Conservation (phyloP, 805 yeast species). For the Priceomyces haplophilus region DNA sequence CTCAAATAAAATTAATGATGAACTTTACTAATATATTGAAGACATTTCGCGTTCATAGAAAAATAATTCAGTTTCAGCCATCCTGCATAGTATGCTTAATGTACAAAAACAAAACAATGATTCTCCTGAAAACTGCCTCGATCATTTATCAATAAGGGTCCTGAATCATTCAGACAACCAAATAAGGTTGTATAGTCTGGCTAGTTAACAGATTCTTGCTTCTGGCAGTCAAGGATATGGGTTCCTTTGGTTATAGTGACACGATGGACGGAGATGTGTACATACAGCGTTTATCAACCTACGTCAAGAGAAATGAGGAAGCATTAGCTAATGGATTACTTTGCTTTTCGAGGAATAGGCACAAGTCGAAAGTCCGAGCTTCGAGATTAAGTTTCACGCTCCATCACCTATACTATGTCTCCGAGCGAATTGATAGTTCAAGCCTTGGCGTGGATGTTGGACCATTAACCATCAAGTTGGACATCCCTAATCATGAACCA, state of each 20-base stretch:
- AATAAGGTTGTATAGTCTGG: background rate
- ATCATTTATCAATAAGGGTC: background rate
- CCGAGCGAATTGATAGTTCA: constrained; percentile 54
- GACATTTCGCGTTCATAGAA: too few relatives aligned
- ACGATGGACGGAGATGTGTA: constrained; percentile 57
- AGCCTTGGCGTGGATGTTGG: constrained; percentile 52
- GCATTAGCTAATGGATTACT: constrained; percentile 58
- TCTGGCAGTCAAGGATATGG: constrained; percentile 14
- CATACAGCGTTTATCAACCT: constrained; percentile 51
- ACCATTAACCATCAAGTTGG: constrained; percentile 58
- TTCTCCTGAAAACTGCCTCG: background rate
- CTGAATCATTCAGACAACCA: background rate
- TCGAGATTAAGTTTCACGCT: constrained; percentile 55
- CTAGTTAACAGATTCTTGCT: background rate
- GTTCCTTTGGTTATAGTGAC: constrained; percentile 28
- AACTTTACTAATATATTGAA: too few relatives aligned
- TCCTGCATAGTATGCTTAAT: constrained; percentile 1
- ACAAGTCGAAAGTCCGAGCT: constrained; percentile 41
- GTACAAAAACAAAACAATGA: background rate
- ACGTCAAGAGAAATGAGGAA: constrained; percentile 54
- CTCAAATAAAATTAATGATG: background rate
- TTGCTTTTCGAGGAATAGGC: constrained; percentile 44
- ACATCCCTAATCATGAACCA: constrained; percentile 53
- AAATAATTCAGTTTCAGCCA: too few relatives aligned
- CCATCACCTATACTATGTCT: constrained; percentile 60